Base-by-base conservation (phyloP, 2,329 filamentous ascomycete species). In the Ophiostoma himal-ulmi region DNA sequence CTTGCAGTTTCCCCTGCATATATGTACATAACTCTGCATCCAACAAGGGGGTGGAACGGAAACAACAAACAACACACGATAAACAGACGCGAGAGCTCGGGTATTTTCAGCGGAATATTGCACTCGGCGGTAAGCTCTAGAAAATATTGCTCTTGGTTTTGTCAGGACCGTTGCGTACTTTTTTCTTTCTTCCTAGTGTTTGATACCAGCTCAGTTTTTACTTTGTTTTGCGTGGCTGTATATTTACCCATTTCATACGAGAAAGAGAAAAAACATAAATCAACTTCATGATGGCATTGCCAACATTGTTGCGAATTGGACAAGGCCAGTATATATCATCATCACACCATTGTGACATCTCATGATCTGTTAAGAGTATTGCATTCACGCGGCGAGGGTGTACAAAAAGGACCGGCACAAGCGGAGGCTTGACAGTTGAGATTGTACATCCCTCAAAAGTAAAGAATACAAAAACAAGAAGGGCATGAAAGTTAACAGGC, bases 161-260 rank as follows among this genome's bases (percentile, higher is more conserved):
- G 14, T 17, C 57, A 1, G 11, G 34, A 64, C 60, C 60, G 60
- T 64, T 64, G 60, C 60, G 60, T 64, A 64, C 60, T 64, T 62
- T 64, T 62, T 64, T 30, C 60, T 37, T 20, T 64, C 34, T 36
- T n/a, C 39, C 30, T 64, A 20, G n/a, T 17, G n/a, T 17, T n/a
- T 64, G 13, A 11, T 30, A 30, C 30, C 30, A 30, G n/a, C n/a
- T 34, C 30, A n/a, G 10, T 6, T 4, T 37, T 36, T n/a, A 3
- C 6, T 26, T 62, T 4, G 48, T 8, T 22, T n/a, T 54, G 48
- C 5, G 14, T 48, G 4, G 8, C 3, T n/a, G 6, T 20, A 48
- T 48, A 48, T 48, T 17, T n/a, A 20, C 14, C 30, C 30, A 30
- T 30, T 30, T 30, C 30, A 30, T 3, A 30, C 30, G n/a, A n/a